Conservation (phyloP, 805 yeast species). For the Metschnikowia colocasiae region DNA sequence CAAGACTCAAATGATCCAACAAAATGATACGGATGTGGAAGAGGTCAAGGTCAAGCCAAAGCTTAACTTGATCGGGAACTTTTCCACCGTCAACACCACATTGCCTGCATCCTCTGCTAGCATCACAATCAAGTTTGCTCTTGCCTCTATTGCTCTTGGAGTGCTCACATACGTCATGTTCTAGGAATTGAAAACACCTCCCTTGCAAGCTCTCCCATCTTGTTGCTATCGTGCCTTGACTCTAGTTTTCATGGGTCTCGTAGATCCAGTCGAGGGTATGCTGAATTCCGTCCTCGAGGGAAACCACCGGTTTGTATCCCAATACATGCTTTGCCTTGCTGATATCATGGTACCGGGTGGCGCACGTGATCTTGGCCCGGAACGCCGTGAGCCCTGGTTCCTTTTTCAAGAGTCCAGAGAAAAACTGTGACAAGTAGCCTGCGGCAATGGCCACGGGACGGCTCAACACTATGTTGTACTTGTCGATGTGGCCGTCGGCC, state of each 20-base stretch:
- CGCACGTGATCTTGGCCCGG: slow-evolving; percentile 89
- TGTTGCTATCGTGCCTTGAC: not conserved
- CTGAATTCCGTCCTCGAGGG: slow-evolving; percentile 72
- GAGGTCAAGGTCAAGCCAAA: slow-evolving; percentile 6
- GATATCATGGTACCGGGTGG: slow-evolving; percentile 89
- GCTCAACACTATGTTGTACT: slow-evolving; percentile 60
- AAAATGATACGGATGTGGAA: not conserved
- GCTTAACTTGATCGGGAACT: slow-evolving; percentile 9
- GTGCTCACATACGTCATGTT: slow-evolving; percentile 7
- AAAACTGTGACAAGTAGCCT: slow-evolving; percentile 77
- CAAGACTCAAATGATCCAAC: slow-evolving; percentile 8
- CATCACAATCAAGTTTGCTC: slow-evolving; percentile 3
- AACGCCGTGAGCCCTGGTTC: slow-evolving; percentile 96
- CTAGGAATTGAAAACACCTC: not conserved
- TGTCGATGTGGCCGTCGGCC: slow-evolving; percentile 83
- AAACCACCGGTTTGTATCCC: slow-evolving; percentile 79
- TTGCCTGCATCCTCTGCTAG: slow-evolving; percentile 7
- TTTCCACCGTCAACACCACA: not conserved
- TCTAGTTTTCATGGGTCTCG: slow-evolving; percentile 41
- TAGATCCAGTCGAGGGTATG: slow-evolving; percentile 87
- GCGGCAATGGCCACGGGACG: slow-evolving; percentile 74
- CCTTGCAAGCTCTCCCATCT: not conserved
- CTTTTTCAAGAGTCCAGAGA: slow-evolving; percentile 66
- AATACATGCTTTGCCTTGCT: slow-evolving; percentile 74
- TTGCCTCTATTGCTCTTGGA: slow-evolving; percentile 5